Percentiles rank a stretch among this genome's conserved stretches.
phyloP scores from a whole-genome alignment of 495 filamentous ascomycete genomes.

The Neurospora intermedia region DNA sequence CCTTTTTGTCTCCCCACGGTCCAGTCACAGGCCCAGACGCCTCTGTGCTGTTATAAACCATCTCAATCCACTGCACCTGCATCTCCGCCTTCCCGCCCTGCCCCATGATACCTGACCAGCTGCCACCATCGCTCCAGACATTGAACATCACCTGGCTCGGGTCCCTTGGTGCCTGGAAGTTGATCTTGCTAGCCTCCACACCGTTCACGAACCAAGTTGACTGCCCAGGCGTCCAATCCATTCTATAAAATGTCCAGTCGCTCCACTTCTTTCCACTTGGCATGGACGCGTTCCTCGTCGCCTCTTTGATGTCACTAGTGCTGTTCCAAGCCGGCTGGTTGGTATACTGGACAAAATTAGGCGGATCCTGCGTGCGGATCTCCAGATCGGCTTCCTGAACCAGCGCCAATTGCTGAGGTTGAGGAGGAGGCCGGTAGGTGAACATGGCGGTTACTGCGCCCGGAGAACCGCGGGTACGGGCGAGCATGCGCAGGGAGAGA shows the following conservation, averaged over 20 bases:
- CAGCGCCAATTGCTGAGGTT: conserved; percentile 17
- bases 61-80: conserved; percentile 64
- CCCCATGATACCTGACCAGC: conserved; percentile 61
- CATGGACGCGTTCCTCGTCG: conserved; percentile 35
- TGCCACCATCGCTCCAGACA: conserved; percentile 64
- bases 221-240: conserved; percentile 55
- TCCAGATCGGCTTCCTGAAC: conserved; percentile 72
- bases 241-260: conserved; percentile 55
- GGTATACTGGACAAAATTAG: conserved; percentile 51
- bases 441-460: conserved; percentile 64
- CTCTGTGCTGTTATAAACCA: conserved; percentile 54
- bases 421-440: conserved; percentile 39
- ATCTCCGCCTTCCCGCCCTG: conserved; percentile 46
- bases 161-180: conserved; percentile 51
- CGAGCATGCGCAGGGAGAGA: conserved; percentile 51
- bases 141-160: conserved; percentile 56
- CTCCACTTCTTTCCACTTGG: conserved; percentile 44
- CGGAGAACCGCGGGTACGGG: conserved; percentile 37
- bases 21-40: neutral
- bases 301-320: conserved; percentile 32
- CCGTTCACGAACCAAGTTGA: conserved; percentile 61
- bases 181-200: conserved; percentile 41
- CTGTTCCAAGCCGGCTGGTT: conserved; percentile 54
- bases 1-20: conserved; percentile 7
- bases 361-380: conserved; percentile 53